Percentiles rank a stretch among this genome's conserved stretches.
Conservation (phyloP, 768 basidiomycete genomes). For the Rhizopogon vesiculosus region DNA sequence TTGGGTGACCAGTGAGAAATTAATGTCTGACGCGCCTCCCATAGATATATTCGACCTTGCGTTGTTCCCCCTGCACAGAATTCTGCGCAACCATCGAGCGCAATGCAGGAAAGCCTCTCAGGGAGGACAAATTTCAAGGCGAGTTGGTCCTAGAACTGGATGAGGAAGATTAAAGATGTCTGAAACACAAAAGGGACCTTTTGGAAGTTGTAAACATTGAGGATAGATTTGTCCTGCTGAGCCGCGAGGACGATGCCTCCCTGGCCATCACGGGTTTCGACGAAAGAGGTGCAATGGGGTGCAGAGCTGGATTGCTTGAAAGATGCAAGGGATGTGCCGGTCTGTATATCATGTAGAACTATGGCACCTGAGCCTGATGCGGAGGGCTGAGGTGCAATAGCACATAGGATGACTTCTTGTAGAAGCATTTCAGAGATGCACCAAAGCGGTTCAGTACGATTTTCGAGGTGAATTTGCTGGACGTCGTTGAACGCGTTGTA, state of each 20-base stretch:
- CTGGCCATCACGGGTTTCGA: slow-evolving; percentile 62
- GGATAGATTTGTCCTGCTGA: slow-evolving; percentile 82
- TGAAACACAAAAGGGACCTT: slow-evolving; percentile 48
- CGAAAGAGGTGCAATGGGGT: slow-evolving; percentile 59
- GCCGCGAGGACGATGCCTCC: slow-evolving; percentile 84
- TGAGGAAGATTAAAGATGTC: not conserved
- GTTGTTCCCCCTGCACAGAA: slow-evolving; percentile 87
- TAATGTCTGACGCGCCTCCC: slow-evolving; percentile 72
- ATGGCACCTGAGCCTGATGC: slow-evolving; percentile 52
- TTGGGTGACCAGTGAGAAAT: not conserved
- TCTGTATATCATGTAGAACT: slow-evolving; percentile 77
- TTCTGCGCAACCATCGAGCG: slow-evolving; percentile 64
- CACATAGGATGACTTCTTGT: slow-evolving; percentile 66
- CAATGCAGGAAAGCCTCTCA: slow-evolving; percentile 81
- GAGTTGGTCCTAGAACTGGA: slow-evolving; percentile 74
- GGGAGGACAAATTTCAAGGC: slow-evolving; percentile 82
- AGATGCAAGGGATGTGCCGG: slow-evolving; percentile 68
- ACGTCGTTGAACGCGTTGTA: no score
- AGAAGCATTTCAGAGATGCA: slow-evolving; percentile 41
- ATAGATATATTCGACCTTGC: slow-evolving; percentile 88
- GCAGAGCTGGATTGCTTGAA: slow-evolving; percentile 82
- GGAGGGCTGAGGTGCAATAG: slow-evolving; percentile 43
- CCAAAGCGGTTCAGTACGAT: not conserved
- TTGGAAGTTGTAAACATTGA: slow-evolving; percentile 92
- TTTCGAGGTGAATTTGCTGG: no score